Evolutionary conservation across 108 stramenopile genomes (phyloP), one percentile per base, ranked within the genome.

Genomic region (Pinguiococcus pyrenoidosus): DNA sequence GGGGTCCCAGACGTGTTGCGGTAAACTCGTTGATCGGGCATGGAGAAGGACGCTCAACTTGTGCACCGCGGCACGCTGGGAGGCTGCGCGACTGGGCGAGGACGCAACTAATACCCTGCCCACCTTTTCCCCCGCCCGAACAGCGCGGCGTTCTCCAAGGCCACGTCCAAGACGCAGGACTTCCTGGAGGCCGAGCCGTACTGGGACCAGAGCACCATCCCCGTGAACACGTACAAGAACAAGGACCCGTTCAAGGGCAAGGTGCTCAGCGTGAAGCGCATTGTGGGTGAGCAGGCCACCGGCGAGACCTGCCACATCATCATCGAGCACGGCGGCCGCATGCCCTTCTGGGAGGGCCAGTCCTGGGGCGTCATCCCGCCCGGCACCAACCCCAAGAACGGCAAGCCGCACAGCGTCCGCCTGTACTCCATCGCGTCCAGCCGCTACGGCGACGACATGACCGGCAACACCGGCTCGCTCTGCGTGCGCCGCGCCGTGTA

Each of bases 271-370:
- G 85, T 83, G 57, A 91, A 95, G 82, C 78, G 92, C 41, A 91
- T 95, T 60, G 92, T 95, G 21, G 92, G 92, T 40, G 81, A 86
- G 43, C 72, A 89, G 68, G 92, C 92, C 36, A 89, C 91, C 49
- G 66, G 66, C 4, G 66, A 68, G 61, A 68, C 55, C 16, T 95
- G 93, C 82, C 87, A 95, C 85, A 88, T 95, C 74, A 84, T 92
- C 64, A 90, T 95, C 75, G 85, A 88, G 43, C 93, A 95, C 79
- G 74, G 83, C 38, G 93, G 89, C 43, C 84, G 89, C 62, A 85
- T 92, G 71, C 93, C 93, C 24, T 95, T 85, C 82, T 87, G 85
- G 81, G 93, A 95, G 75, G 93, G 93, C 47, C 93, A 95, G 76
- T 90, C 88, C 20, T 90, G 82, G 81, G 93, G 92, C 51, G 87